Evolutionary conservation across 495 filamentous ascomycete species (phyloP).

Genomic region (Penicillium angulare): DNA sequence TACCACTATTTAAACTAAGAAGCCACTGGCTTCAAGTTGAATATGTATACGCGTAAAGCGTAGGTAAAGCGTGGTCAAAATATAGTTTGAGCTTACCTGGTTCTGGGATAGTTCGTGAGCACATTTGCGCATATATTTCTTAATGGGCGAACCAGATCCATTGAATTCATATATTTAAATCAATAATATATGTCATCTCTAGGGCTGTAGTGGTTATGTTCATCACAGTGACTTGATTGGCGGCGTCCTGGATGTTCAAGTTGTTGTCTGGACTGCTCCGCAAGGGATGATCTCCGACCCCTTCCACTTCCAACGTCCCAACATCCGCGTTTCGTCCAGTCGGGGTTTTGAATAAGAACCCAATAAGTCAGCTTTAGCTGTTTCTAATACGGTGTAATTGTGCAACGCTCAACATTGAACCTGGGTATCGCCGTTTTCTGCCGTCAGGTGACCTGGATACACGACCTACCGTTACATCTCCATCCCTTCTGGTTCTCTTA

Average conservation of each 20-base stretch:
- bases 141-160: neutral
- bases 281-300: neutral
- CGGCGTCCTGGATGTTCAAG: neutral
- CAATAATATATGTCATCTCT: neutral
- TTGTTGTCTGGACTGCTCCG: neutral
- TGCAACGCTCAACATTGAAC: neutral
- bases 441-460: too few relatives aligned
- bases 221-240: neutral
- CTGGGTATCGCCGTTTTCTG: too few relatives aligned
- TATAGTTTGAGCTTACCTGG: neutral
- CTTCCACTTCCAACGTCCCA: neutral
- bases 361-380: neutral
- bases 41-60: neutral
- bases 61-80: neutral
- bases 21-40: too few relatives aligned
- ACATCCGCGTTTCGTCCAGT: too few relatives aligned
- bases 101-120: neutral
- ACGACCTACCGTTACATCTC: too few relatives aligned
- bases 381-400: neutral
- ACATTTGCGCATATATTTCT: slow-evolving; percentile 3
- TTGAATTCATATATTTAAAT: neutral
- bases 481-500: too few relatives aligned
- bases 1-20: too few relatives aligned
- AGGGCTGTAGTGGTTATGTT: too few relatives aligned
- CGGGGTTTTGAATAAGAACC: too few relatives aligned